Evolutionary conservation across 2,329 filamentous ascomycete species (phyloP).

Genomic region (Ophiosphaerella narmari): DNA sequence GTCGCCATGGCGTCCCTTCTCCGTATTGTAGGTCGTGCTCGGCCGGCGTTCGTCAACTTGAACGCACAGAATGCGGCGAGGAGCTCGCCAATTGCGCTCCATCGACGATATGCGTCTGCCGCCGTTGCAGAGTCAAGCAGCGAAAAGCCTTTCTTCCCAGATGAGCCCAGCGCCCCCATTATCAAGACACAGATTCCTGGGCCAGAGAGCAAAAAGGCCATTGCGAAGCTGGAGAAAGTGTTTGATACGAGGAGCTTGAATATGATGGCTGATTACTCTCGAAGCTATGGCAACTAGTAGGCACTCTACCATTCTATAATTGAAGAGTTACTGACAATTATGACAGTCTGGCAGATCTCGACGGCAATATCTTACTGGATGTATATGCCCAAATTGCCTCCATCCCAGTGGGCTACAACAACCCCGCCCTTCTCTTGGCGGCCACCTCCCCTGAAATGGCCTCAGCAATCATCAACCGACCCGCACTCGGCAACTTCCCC

Average conservation of each 20-base stretch:
- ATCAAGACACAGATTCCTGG: conserved; percentile 71
- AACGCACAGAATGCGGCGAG: conserved; percentile 19
- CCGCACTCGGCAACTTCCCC: conserved; percentile 89
- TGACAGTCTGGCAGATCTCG: conserved; percentile 64
- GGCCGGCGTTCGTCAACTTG: conserved; percentile 21
- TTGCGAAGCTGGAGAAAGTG: conserved; percentile 73
- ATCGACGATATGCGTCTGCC: conserved; percentile 39
- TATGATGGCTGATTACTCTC: conserved; percentile 50
- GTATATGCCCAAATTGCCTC: conserved; percentile 91
- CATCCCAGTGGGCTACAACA: conserved; percentile 92
- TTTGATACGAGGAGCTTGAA: conserved; percentile 88
- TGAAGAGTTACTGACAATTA: conserved; percentile 8
- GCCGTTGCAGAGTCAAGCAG: conserved; percentile 32
- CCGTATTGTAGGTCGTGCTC: conserved; percentile 29
- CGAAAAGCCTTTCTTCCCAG: conserved; percentile 59
- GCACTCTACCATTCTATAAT: background rate
- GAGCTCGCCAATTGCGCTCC: conserved; percentile 24
- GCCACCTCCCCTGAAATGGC: conserved; percentile 79
- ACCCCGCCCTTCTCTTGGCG: conserved; percentile 71
- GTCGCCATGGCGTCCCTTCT: conserved; percentile 39
- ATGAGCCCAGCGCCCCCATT: conserved; percentile 62
- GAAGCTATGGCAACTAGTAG: conserved; percentile 72
- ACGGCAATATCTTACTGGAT: conserved; percentile 74
- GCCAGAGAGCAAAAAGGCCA: conserved; percentile 70
- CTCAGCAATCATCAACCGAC: conserved; percentile 81